A percentile compares a stretch with the other conserved stretches of the same genome.
Evolutionary conservation across 176 grass and related monocot genomes (phyloP).

Genomic region (Raddia guianensis): DNA sequence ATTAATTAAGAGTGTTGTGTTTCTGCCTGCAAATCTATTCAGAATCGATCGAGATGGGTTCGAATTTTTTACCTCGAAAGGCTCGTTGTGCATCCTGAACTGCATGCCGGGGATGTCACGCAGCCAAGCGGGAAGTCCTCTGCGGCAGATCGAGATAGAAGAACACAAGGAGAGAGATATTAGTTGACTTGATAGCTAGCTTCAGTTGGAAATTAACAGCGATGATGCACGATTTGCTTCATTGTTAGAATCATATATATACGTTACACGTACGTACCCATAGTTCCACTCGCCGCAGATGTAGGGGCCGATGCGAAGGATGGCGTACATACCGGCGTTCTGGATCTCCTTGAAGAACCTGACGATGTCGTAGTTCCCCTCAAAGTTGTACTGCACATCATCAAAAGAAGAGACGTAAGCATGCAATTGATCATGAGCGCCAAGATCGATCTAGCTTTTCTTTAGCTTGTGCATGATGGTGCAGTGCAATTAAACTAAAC

Average conservation of each 20-base stretch:
- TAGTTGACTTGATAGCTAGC: background rate
- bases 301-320: conserved; percentile 82
- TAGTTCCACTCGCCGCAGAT: conserved; percentile 88
- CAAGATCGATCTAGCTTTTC: background rate
- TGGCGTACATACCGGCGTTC: conserved; percentile 59
- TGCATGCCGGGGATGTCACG: conserved; percentile 56
- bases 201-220: background rate
- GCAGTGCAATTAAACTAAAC: background rate
- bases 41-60: background rate
- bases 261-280: conserved; percentile 47
- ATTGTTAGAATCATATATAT: no score
- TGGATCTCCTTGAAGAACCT: conserved; percentile 72
- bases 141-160: background rate
- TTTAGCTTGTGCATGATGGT: no score
- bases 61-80: conserved; percentile 48
- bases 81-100: conserved; percentile 56
- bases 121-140: conserved; percentile 60
- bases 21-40: background rate
- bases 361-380: conserved; percentile 58
- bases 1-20: background rate
- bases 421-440: background rate
- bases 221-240: no score
- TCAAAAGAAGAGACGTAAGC: background rate
- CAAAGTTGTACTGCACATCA: conserved; percentile 64
- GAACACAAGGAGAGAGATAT: background rate